These are phyloP conservation scores for Coprinopsis sp. DNA, from an alignment of 768 basidiomycete species.

Conservation along the genomic window DNA sequence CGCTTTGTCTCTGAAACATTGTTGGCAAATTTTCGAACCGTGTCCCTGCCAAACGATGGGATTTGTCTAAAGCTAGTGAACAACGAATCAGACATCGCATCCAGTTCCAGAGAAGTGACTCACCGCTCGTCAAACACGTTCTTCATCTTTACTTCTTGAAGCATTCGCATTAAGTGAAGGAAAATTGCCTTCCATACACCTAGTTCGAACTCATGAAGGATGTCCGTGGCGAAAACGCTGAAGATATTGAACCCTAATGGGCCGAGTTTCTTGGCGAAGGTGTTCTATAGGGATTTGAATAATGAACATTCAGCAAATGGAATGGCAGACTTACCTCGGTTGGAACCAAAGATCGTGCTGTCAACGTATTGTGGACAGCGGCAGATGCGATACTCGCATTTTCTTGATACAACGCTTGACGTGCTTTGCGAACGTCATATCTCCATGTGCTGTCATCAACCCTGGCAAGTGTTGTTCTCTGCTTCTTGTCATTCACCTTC, in stretches of 20 bases:
- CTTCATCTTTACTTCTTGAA: slow-evolving; percentile 15
- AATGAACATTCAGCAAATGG: slow-evolving; percentile 4
- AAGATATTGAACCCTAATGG: slow-evolving; percentile 20
- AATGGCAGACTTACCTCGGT: background rate
- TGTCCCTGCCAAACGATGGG: slow-evolving; percentile 24
- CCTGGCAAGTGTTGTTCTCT: background rate
- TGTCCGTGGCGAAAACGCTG: slow-evolving; percentile 23
- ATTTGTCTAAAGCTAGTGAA: slow-evolving; percentile 24
- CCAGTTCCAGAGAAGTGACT: background rate
- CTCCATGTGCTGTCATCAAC: background rate
- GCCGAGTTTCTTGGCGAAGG: slow-evolving; percentile 21
- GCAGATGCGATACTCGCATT: background rate
- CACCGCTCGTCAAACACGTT: slow-evolving; percentile 17
- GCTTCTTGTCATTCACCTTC: background rate
- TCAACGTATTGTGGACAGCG: background rate
- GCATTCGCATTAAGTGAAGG: slow-evolving; percentile 29
- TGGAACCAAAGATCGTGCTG: background rate
- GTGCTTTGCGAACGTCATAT: background rate
- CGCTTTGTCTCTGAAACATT: slow-evolving; percentile 30
- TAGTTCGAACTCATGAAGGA: slow-evolving; percentile 36
- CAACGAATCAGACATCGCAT: background rate
- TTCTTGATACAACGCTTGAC: background rate
- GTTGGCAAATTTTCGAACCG: slow-evolving; percentile 26
- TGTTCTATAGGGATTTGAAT: slow-evolving; percentile 20
- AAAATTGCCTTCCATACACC: slow-evolving; percentile 34